phyloP scores from a whole-genome alignment of 257 asterid species.

The Misopates orontium region DNA sequence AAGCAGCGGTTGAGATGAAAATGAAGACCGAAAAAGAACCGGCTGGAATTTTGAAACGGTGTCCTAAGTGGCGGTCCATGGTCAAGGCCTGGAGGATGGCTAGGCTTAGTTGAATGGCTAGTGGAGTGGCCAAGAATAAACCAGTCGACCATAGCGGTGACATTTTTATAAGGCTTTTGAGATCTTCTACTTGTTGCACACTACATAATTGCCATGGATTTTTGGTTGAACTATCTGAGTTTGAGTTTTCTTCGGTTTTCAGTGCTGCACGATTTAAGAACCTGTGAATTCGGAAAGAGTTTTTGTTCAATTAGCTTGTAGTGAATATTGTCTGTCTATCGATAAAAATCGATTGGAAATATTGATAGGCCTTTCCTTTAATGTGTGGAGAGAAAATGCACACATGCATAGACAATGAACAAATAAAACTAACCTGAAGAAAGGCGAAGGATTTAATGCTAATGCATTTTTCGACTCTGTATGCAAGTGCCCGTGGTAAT shows the following conservation, averaged over 20 bases:
- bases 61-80: slow-evolving; percentile 60
- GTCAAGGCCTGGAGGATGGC: slow-evolving; percentile 61
- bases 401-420: background rate
- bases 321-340: too few relatives aligned
- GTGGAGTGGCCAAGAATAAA: slow-evolving; percentile 53
- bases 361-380: too few relatives aligned
- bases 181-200: slow-evolving; percentile 62
- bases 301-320: background rate
- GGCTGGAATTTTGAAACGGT: slow-evolving; percentile 56
- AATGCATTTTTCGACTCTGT: slow-evolving; percentile 18
- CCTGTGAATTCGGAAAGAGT: slow-evolving; percentile 30
- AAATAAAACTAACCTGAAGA: slow-evolving; percentile 33
- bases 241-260: slow-evolving; percentile 22
- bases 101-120: slow-evolving; percentile 59
- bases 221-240: slow-evolving; percentile 19
- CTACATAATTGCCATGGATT: slow-evolving; percentile 50
- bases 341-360: too few relatives aligned
- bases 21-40: slow-evolving; percentile 62
- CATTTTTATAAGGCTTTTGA: slow-evolving; percentile 56
- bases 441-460: slow-evolving; percentile 26
- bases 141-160: slow-evolving; percentile 74
- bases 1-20: slow-evolving; percentile 47
- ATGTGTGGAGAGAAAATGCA: too few relatives aligned
- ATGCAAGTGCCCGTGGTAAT: slow-evolving; percentile 34
- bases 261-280: slow-evolving; percentile 70